Evolutionary conservation across 345 rosid species (phyloP), one percentile per base, ranked within the genome.

Genomic region (Syzygium aromaticum): DNA sequence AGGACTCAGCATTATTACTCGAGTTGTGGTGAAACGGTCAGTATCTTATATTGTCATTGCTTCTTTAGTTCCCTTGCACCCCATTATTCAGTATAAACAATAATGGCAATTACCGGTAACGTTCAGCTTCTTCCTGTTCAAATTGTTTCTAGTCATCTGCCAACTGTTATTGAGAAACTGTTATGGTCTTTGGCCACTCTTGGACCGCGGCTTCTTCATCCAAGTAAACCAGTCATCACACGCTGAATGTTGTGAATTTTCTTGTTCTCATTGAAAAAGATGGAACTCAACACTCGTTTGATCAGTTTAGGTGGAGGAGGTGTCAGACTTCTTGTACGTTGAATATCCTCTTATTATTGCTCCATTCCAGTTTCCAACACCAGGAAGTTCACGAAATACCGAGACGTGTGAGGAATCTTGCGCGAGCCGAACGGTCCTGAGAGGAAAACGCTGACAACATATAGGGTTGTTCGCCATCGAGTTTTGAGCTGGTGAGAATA

Each of bases 61-160:
- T n/a, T 33, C 23, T 51, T 84, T 30, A 6, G 12, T 13, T 28
- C 52, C 6, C 11, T 52, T 28, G 27, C 57, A 53, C 86, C 86
- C 49, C n/a, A 15, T 11, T 25, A 53, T 53, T 30, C 7, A 53
- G 11, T 7, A 17, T n/a, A n/a, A 88, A 87, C 22, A 86, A 12
- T 27, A 49, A 89, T 25, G 92, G 46, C 21, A 89, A 87, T 86
- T 89, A 11, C 92, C 86, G 86, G 77, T 88, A 64, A 85, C 83
- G 86, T 88, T 88, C 84, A 89, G 77, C 40, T 89, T 87, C 84
- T 90, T 89, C 85, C 88, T 88, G 54, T 90, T 87, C 33, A 89
- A 17, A 84, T 91, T 91, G 57, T 73, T 27, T 7, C 56, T 86
- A 46, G 56, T 91, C 90, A 94, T 77, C 92, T 33, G 91, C 84